phyloP scores from a whole-genome alignment of 345 rosid genomes.

The Fremontodendron californicum region DNA sequence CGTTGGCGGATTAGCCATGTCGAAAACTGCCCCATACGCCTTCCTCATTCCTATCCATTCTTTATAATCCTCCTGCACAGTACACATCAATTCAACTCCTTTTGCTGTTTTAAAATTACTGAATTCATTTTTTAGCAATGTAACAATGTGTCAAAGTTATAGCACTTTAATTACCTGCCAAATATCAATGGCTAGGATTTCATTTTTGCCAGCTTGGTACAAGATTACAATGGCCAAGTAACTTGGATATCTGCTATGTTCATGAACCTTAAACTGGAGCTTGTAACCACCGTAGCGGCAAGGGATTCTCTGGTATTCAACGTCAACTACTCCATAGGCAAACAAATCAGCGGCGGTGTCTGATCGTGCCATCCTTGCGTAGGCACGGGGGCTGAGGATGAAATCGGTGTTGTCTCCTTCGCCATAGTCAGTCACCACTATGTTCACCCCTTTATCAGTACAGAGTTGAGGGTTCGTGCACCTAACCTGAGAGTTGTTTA shows the following conservation, averaged over 20 bases:
- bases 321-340: conserved; percentile 64
- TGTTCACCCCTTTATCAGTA: conserved; percentile 56
- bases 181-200: conserved; percentile 52
- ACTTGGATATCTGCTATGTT: conserved; percentile 54
- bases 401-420: conserved; percentile 80
- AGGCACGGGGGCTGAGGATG: conserved; percentile 69
- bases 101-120: neutral
- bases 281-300: conserved; percentile 55
- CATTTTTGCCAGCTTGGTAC: conserved; percentile 52
- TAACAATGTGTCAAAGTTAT: too few species aligned
- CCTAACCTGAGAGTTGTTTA: conserved; percentile 46
- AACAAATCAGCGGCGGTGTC: conserved; percentile 38
- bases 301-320: conserved; percentile 64
- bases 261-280: conserved; percentile 59
- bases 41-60: conserved; percentile 73
- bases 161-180: conserved; percentile 48
- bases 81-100: neutral
- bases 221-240: conserved; percentile 61
- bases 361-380: conserved; percentile 46
- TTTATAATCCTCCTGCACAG: conserved; percentile 48
- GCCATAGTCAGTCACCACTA: conserved; percentile 81
- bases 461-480: conserved; percentile 63
- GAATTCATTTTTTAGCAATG: neutral
- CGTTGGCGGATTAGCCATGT: conserved; percentile 53
- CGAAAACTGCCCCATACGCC: conserved; percentile 70